phyloP scores from a whole-genome alignment of 805 yeast species.

The Brettanomyces anomalus region DNA sequence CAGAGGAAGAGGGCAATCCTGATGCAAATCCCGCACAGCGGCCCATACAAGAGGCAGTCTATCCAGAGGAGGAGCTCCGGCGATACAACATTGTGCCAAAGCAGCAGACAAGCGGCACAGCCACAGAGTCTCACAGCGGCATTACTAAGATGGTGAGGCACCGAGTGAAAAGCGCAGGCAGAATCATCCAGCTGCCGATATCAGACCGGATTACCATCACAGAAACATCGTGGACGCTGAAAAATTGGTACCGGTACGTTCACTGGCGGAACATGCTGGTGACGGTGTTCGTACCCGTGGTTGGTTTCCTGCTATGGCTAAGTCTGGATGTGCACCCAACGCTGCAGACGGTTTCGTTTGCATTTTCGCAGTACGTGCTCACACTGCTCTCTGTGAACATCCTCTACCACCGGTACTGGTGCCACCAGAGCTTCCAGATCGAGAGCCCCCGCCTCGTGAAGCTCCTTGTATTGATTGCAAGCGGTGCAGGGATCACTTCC shows the following conservation, averaged over 20 bases:
- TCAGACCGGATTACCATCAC: slow-evolving; percentile 28
- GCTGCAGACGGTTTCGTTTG: slow-evolving; percentile 36
- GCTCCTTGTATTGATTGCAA: slow-evolving; percentile 50
- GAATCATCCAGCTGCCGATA: no score
- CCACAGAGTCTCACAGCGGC: slow-evolving; percentile 24
- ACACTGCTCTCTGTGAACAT: slow-evolving; percentile 72
- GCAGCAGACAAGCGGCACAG: slow-evolving; percentile 5
- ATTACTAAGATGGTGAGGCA: slow-evolving; percentile 9
- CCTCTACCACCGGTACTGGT: slow-evolving; percentile 73
- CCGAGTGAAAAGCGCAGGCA: slow-evolving; percentile 8
- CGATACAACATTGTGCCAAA: slow-evolving; percentile 11
- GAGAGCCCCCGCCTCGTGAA: slow-evolving; percentile 36
- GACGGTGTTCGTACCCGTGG: slow-evolving; percentile 46
- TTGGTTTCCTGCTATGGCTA: slow-evolving; percentile 11
- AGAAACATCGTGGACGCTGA: slow-evolving; percentile 66
- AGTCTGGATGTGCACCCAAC: slow-evolving; percentile 6
- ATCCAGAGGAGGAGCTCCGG: slow-evolving; percentile 21
- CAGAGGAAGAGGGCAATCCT: no score
- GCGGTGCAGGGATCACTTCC: slow-evolving; percentile 70
- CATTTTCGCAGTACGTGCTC: slow-evolving; percentile 44
- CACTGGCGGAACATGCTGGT: slow-evolving; percentile 65
- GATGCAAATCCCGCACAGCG: no score
- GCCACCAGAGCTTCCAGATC: slow-evolving; percentile 47
- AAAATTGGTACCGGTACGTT: slow-evolving; percentile 64
- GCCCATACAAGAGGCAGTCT: slow-evolving; percentile 21